A percentile compares a stretch with the other conserved stretches of the same genome.
Evolutionary conservation across 352 stramenopile genomes (phyloP).

Genomic region (Phytopythium montanum): DNA sequence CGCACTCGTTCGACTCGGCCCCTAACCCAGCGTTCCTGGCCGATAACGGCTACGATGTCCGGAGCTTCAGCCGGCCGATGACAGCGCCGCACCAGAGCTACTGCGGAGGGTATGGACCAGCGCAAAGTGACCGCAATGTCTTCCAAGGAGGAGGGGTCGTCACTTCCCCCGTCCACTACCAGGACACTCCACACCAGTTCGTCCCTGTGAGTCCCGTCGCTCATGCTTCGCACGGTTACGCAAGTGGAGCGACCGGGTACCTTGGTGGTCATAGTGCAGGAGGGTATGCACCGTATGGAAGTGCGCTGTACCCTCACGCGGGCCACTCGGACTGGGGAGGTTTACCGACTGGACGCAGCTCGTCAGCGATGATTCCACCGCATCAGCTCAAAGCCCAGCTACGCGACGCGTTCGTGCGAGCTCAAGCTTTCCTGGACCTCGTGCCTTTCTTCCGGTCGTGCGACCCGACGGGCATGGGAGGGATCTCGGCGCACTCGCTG

Average conservation of each 20-base stretch:
- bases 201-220: constrained; percentile 27
- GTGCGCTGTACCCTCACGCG: neutral
- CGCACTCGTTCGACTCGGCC: constrained; percentile 39
- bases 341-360: neutral
- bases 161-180: constrained; percentile 26
- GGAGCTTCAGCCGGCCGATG: constrained; percentile 11
- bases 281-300: neutral
- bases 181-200: constrained; percentile 6
- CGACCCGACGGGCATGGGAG: constrained; percentile 30
- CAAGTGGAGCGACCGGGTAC: neutral
- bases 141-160: constrained; percentile 8
- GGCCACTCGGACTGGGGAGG: neutral
- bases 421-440: constrained; percentile 41
- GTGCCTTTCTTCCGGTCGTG: constrained; percentile 49
- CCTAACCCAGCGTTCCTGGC: constrained; percentile 11
- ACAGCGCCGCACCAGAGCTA: constrained; percentile 7
- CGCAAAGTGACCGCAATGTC: neutral
- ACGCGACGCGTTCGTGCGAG: constrained; percentile 40
- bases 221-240: constrained; percentile 8
- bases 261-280: neutral
- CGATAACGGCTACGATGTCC: constrained; percentile 12
- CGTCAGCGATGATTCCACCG: neutral
- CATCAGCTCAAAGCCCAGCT: constrained; percentile 40
- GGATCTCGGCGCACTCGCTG: constrained; percentile 31
- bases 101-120: neutral